Base-by-base conservation (phyloP, 257 asterid species). In the Phtheirospermum japonicum region DNA sequence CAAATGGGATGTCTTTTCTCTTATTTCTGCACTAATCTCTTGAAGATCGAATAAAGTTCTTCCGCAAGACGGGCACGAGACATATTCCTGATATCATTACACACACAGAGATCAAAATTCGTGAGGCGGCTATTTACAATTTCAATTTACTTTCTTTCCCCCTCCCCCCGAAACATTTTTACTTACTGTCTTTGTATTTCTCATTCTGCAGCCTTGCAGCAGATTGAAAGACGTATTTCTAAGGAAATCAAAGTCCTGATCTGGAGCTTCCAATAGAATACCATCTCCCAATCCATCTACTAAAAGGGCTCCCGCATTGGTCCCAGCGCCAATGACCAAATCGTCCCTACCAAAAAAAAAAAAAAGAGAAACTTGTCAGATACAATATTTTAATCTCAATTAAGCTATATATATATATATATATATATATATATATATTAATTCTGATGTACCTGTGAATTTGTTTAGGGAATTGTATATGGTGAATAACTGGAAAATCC, bases 271-370 rank as follows among this genome's bases (percentile, higher is more conserved):
- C 70, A 93, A 55, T 68, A 93, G 76, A 71, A 93, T 33, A 36
- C 99, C 99, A 67, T 93, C 99, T 52, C 99, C 99, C 1, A 93
- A 93, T 59, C 99, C 99, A 71, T 93, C 97, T 43, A 93, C 99
- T 71, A 89, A 73, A 71, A 93, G 96, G 64, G 84, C 89, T 50
- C 97, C 97, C 3, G 87, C 95, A 73, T 85, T 89, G 11, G 94
- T 75, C 57, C 99, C 97, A 5, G 99, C 92, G 67, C 91, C 82
- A 63, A 93, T 93, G 63, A 89, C 99, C 62, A 93, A 76, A 65
- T 87, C 97, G 71, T 93, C 99, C 76, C 99, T 93, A 77, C 58
- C 63, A 71, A 49, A 49, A 30, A 48, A 60, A 63, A 45, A 39
- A 50, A 34, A 4, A 23, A 69, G 66, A 39, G 51, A 34, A 67